Conservation (phyloP, 1,139 yeast species). For the Suhomyces panamericanus region DNA sequence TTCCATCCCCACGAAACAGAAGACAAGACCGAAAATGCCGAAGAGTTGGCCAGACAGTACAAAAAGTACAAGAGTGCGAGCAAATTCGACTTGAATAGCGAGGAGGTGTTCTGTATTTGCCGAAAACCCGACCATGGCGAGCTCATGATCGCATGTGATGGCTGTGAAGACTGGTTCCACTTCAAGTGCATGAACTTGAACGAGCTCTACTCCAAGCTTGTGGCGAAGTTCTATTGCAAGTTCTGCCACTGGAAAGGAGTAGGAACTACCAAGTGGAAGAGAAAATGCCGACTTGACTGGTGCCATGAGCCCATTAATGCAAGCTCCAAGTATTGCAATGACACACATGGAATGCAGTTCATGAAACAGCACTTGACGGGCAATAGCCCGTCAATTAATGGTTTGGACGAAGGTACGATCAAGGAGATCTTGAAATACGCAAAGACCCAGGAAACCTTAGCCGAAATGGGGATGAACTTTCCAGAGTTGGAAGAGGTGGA, state of each 20-base stretch:
- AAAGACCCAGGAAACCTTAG: conserved; percentile 18
- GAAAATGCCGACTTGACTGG: conserved; percentile 63
- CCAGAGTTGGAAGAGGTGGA: conserved; percentile 43
- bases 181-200: conserved; percentile 72
- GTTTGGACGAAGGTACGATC: conserved; percentile 20
- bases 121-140: conserved; percentile 73
- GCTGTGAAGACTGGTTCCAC: conserved; percentile 96
- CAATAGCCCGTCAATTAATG: conserved; percentile 20
- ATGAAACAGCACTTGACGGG: conserved; percentile 32
- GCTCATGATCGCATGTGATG: conserved; percentile 89
- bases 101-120: conserved; percentile 78
- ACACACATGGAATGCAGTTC: conserved; percentile 66
- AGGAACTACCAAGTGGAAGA: conserved; percentile 62
- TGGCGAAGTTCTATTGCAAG: conserved; percentile 71
- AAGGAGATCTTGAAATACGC: conserved; percentile 22
- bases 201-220: conserved; percentile 53
- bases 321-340: conserved; percentile 71
- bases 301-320: conserved; percentile 61
- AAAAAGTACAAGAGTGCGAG: conserved; percentile 45
- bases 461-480: conserved; percentile 32
- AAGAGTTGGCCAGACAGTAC: conserved; percentile 47
- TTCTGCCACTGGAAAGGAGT: conserved; percentile 58
- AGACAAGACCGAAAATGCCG: conserved; percentile 27
- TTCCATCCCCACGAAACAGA: conserved; percentile 4
- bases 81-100: conserved; percentile 49